Evolutionary conservation across 352 stramenopile genomes (phyloP), one percentile per base, ranked within the genome.

Genomic region (Phytophthora constricta): DNA sequence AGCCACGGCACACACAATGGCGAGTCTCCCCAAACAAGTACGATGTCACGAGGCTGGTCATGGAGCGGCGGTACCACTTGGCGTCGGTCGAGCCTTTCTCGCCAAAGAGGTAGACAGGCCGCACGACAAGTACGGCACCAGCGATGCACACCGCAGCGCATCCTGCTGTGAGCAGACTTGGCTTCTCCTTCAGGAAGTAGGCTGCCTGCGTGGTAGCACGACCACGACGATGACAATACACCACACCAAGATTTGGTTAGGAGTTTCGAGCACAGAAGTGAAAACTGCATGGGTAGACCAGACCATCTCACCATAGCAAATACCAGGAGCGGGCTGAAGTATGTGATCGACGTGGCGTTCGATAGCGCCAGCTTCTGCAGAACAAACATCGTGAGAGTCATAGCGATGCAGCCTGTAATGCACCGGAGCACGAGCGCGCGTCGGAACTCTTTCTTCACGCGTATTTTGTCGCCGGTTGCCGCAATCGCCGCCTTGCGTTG

Each of bases 311-410:
- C 83, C 70, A 91, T 63, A 27, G 80, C 74, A 52, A 86, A 90
- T 1, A 70, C 87, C 34, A 89, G 70, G 33, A 93, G 58, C 9
- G 86, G 86, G 31, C 80, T 91, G 31, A 76, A 80, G 39, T 86
- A 89, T n/a, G 88, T 76, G 27, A 93, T 76, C 27, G 82, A 76
- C 16, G 73, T 88, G 9, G 82, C 86, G 55, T 93, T 86, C 13
- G 81, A 83, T 9, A 90, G 65, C 33, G 82, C 72, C 63, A 91
- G 71, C 34, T 84, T 70, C 33, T 82, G 64, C 55, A 92, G 80
- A 20, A 81, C 74, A 66, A 86, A 77, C 27, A 90, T 79, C n/a
- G 65, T 59, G 16, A 92, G 47, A 5, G 70, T 66, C 73, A 85
- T 82, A 23, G 74, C 72, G 42, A 65, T 68, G 25, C 71, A 89